Conservation (phyloP, 1,139 yeast genomes). For the Chernovozyma sophiae-reginae region DNA sequence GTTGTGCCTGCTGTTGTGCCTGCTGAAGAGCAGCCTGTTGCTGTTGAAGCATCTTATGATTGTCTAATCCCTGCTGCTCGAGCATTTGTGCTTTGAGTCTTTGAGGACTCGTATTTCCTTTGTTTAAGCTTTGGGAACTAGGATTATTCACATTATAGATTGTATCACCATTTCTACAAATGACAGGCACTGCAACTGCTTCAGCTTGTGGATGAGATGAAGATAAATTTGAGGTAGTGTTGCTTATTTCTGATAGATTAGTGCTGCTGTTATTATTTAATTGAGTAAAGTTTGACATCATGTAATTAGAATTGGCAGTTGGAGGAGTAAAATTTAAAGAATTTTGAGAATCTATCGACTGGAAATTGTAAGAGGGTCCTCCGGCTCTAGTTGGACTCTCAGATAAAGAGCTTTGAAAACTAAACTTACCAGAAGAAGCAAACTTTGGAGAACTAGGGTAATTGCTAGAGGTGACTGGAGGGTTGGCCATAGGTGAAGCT, state of each 20-base stretch:
- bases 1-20: constrained; percentile 14
- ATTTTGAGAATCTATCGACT: constrained; percentile 34
- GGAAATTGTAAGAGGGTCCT: constrained; percentile 20
- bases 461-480: constrained; percentile 3
- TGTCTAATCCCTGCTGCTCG: constrained; percentile 11
- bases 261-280: constrained; percentile 39
- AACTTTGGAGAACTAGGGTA: constrained; percentile 26
- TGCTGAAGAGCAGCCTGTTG: constrained; percentile 10
- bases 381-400: constrained; percentile 5
- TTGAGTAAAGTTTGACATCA: constrained; percentile 33
- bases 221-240: constrained; percentile 17
- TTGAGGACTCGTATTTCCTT: constrained; percentile 14
- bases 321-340: constrained; percentile 42
- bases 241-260: constrained; percentile 34
- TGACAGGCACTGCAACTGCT: not conserved
- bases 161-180: constrained; percentile 1
- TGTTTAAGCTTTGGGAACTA: constrained; percentile 8
- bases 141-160: constrained; percentile 3
- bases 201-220: constrained; percentile 4
- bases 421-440: constrained; percentile 6
- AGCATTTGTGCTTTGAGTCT: constrained; percentile 10
- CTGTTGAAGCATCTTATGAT: constrained; percentile 7
- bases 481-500: constrained; percentile 6
- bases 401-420: constrained; percentile 6
- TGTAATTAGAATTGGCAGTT: constrained; percentile 10